A percentile compares a stretch with the other conserved stretches of the same genome.
Evolutionary conservation across 192 early-diverging fungal species (phyloP).

Genomic region (Coemansia sp.): DNA sequence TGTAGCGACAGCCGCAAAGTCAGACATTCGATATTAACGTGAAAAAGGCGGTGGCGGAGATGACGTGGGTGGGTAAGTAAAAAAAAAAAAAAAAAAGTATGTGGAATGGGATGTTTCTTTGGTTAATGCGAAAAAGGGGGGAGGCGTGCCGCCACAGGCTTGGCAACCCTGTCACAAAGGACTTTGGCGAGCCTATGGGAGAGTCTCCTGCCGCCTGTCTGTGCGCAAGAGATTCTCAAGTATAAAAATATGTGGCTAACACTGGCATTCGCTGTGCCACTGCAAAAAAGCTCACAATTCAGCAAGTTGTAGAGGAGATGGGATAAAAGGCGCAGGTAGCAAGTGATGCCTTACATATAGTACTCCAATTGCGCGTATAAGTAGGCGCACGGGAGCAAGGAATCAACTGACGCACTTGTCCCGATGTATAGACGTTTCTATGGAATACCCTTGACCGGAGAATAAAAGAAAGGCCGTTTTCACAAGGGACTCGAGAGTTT

Average conservation of each 20-base stretch:
- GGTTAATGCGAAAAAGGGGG: neutral
- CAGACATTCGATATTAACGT: neutral
- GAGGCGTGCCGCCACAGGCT: neutral
- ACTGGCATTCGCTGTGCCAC: neutral
- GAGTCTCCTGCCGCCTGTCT: neutral
- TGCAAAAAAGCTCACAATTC: neutral
- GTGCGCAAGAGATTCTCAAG: neutral
- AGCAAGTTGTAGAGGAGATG: neutral
- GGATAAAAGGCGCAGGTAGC: neutral
- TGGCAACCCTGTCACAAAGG: neutral
- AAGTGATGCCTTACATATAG: conserved; percentile 4
- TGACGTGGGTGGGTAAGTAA: neutral
- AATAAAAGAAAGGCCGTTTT: neutral
- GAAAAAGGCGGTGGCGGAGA: neutral
- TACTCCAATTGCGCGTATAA: neutral
- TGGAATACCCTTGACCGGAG: neutral
- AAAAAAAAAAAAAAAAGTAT: too few species aligned
- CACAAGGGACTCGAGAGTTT: neutral
- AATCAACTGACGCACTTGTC: neutral
- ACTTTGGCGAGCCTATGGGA: neutral
- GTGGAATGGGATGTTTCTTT: neutral
- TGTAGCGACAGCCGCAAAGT: neutral
- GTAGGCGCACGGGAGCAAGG: neutral
- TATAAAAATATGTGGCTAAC: neutral
- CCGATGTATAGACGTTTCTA: conserved; percentile 6